Percentiles rank a stretch among this genome's conserved stretches.
Conservation (phyloP, 179 eudicot genomes). For the Camellia oleifera region DNA sequence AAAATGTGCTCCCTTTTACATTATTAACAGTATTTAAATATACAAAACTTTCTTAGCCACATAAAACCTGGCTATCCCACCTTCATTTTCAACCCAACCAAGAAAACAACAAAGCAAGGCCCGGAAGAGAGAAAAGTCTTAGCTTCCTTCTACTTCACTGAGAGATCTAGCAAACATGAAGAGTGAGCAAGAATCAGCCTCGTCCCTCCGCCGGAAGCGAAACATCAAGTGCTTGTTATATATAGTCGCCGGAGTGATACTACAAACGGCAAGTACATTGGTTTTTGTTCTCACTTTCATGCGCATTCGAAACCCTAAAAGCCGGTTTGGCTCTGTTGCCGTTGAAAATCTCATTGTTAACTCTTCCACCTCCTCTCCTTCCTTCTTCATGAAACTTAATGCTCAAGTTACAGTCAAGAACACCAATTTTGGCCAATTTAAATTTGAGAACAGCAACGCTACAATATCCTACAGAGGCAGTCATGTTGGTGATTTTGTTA, state of each 20-base stretch:
- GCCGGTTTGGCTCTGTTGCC: background rate
- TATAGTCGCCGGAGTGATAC: background rate
- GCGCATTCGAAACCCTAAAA: conserved; percentile 7
- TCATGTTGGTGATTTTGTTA: background rate
- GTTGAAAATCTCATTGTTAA: conserved; percentile 1
- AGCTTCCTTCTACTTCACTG: background rate
- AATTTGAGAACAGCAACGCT: background rate
- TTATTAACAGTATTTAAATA: too few species aligned
- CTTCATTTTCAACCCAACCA: too few species aligned
- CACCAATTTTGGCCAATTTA: conserved; percentile 12
- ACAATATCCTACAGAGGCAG: background rate
- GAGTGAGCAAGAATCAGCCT: background rate
- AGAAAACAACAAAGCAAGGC: too few species aligned
- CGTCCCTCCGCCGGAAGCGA: background rate
- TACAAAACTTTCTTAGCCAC: too few species aligned
- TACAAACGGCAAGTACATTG: background rate
- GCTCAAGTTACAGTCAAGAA: conserved; percentile 13
- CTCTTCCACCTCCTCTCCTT: background rate
- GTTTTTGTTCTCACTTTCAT: background rate
- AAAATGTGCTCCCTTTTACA: too few species aligned
- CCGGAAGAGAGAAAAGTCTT: background rate
- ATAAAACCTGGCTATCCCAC: too few species aligned
- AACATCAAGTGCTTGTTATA: background rate
- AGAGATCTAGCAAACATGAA: background rate
- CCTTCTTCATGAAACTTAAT: conserved; percentile 10